These are phyloP conservation scores for Ascochyta viciae-villosae DNA, from an alignment of 2,329 filamentous ascomycete genomes.

Conservation along the genomic window DNA sequence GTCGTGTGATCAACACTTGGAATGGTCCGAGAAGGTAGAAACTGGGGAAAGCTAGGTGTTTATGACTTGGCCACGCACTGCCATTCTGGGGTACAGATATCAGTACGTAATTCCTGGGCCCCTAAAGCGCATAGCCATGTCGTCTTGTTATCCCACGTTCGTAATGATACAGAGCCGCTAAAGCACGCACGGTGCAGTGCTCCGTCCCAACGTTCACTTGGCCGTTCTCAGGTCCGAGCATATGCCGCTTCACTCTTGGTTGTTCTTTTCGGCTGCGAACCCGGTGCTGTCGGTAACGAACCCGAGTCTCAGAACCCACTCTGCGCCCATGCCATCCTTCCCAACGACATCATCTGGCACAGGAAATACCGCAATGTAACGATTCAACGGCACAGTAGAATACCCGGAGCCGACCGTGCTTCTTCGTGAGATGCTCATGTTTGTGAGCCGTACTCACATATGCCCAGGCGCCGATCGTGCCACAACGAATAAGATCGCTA, in stretches of 20 bases:
- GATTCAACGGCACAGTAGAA: not conserved
- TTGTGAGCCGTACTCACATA: not conserved
- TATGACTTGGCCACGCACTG: not conserved
- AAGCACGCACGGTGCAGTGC: not conserved
- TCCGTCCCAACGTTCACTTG: not conserved
- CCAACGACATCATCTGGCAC: not conserved
- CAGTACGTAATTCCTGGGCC: slow-evolving; percentile 14
- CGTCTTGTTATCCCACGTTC: slow-evolving; percentile 1
- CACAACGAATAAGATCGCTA: slow-evolving; percentile 3
- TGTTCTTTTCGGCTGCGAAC: not conserved
- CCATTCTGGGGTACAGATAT: slow-evolving; percentile 7
- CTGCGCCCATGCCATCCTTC: not conserved
- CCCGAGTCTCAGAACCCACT: not conserved
- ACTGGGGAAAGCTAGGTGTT: slow-evolving; percentile 2
- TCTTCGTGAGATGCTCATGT: not conserved
- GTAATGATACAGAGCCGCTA: slow-evolving; percentile 1
- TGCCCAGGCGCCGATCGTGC: slow-evolving; percentile 2
- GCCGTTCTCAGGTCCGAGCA: not conserved
- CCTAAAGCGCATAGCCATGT: not conserved
- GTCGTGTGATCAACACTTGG: not conserved
- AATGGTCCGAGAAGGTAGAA: not conserved
- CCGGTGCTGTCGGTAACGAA: slow-evolving; percentile 4
- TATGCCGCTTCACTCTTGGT: slow-evolving; percentile 1
- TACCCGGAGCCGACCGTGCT: not conserved
- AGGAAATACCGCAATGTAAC: not conserved